Evolutionary conservation across 768 basidiomycete genomes (phyloP).

Genomic region (Pulveroboletus ravenelii): DNA sequence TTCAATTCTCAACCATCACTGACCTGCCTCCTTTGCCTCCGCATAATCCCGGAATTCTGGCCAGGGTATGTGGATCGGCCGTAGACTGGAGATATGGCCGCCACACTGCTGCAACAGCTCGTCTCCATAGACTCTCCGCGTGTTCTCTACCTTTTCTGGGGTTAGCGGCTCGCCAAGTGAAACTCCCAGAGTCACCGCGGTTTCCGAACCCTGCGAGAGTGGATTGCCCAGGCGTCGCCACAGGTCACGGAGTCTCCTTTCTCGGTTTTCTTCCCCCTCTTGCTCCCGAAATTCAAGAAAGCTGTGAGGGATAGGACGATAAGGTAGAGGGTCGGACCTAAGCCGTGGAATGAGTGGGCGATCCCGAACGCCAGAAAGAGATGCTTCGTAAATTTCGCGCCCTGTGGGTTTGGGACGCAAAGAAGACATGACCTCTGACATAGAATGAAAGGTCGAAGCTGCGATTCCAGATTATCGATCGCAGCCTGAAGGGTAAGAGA

Average conservation of each 20-base stretch:
- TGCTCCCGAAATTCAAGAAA: conserved; percentile 58
- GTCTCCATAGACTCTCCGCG: conserved; percentile 69
- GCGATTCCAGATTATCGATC: conserved; percentile 15
- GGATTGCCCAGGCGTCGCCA: conserved; percentile 55
- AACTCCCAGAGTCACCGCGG: conserved; percentile 16
- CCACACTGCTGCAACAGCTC: conserved; percentile 63
- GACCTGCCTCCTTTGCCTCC: conserved; percentile 76
- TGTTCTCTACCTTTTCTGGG: conserved; percentile 52
- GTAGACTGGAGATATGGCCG: conserved; percentile 38
- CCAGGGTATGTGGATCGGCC: conserved; percentile 54
- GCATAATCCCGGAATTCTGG: conserved; percentile 71
- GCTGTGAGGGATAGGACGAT: conserved; percentile 40
- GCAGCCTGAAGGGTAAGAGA: conserved; percentile 6
- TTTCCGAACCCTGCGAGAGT: conserved; percentile 22
- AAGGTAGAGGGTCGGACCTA: conserved; percentile 47
- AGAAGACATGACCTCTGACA: conserved; percentile 23
- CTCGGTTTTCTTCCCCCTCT: conserved; percentile 62
- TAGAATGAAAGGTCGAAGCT: conserved; percentile 20
- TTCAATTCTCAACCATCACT: conserved; percentile 27
- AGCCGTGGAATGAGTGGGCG: conserved; percentile 56
- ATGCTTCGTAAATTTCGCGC: conserved; percentile 51
- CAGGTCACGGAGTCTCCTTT: conserved; percentile 53
- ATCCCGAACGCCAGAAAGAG: conserved; percentile 47
- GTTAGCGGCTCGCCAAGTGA: conserved; percentile 32
- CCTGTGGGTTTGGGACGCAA: conserved; percentile 32